These are phyloP conservation scores for Gymnopilus dilepis DNA, from an alignment of 768 basidiomycete genomes.

Conservation along the genomic window DNA sequence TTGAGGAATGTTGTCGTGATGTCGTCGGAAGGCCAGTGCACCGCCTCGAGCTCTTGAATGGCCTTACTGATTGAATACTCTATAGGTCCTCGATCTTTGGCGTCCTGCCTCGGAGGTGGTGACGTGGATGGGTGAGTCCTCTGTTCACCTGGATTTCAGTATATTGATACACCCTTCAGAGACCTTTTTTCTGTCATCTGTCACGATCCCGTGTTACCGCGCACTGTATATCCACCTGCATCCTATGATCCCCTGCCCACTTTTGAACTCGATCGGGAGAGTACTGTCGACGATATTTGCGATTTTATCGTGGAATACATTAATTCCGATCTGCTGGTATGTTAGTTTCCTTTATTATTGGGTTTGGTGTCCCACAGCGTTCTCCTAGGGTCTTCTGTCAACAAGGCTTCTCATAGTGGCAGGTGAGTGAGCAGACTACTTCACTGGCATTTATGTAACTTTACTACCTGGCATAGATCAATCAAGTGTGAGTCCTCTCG, in stretches of 20 bases:
- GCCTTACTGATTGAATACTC: background rate
- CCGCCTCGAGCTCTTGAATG: background rate
- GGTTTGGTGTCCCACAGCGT: too few relatives aligned
- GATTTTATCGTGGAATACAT: conserved; percentile 87
- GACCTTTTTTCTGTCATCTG: conserved; percentile 70
- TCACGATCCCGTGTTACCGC: conserved; percentile 59
- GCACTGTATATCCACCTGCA: conserved; percentile 53
- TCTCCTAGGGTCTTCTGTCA: conserved; percentile 66
- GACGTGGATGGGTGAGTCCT: conserved; percentile 75
- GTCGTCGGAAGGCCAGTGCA: conserved; percentile 56
- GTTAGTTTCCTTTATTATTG: conserved; percentile 16
- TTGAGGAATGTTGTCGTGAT: conserved; percentile 78
- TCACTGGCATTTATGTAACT: background rate
- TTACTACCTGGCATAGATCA: conserved; percentile 54
- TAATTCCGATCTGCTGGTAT: conserved; percentile 78
- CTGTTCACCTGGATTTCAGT: background rate
- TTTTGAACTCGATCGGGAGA: conserved; percentile 49
- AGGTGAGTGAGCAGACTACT: conserved; percentile 43
- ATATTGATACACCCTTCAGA: conserved; percentile 36
- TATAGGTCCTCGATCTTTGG: conserved; percentile 63
- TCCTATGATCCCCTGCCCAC: conserved; percentile 48
- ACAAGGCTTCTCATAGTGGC: conserved; percentile 73
- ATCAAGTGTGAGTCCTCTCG: conserved; percentile 53
- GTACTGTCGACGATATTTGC: conserved; percentile 72
- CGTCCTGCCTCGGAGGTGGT: conserved; percentile 75